A percentile compares a stretch with the other conserved stretches of the same genome.
phyloP scores from a whole-genome alignment of 768 basidiomycete species.

The Lactarius hengduanensis region DNA sequence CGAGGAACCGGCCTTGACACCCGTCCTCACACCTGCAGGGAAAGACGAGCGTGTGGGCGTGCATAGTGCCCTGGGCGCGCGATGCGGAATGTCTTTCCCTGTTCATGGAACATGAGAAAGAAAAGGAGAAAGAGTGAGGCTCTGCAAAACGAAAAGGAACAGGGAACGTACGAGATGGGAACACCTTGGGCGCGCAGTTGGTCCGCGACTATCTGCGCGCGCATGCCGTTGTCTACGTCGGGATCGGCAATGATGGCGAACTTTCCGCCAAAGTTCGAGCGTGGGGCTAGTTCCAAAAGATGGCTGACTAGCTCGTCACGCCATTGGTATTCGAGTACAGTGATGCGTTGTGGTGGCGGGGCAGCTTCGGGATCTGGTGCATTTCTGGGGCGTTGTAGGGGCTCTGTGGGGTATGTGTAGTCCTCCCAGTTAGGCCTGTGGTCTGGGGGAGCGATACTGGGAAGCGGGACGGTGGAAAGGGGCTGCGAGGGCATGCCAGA shows the following conservation, averaged over 20 bases:
- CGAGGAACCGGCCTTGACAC: conserved; percentile 2
- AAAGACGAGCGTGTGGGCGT: not conserved
- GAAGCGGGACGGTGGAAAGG: not conserved
- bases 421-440: not conserved
- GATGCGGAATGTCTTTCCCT: not conserved
- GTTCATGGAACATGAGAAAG: not conserved
- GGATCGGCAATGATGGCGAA: conserved; percentile 18
- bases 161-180: conserved; percentile 8
- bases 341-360: not conserved
- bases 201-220: conserved; percentile 1
- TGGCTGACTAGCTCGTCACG: conserved; percentile 2
- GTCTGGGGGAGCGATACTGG: not conserved
- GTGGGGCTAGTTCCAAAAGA: not conserved
- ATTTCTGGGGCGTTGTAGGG: not conserved
- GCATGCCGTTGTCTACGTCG: conserved; percentile 2
- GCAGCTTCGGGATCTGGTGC: not conserved
- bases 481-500: not conserved
- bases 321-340: conserved; percentile 11
- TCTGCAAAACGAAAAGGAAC: not conserved
- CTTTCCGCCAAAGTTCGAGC: conserved; percentile 14
- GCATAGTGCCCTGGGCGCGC: not conserved
- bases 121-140: not conserved
- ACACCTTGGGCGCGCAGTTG: conserved; percentile 4
- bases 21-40: not conserved
- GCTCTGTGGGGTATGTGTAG: not conserved